A percentile compares a stretch with the other conserved stretches of the same genome.
phyloP scores from a whole-genome alignment of 371 early-diverging fungal genomes.

The Apophysomyces elegans region DNA sequence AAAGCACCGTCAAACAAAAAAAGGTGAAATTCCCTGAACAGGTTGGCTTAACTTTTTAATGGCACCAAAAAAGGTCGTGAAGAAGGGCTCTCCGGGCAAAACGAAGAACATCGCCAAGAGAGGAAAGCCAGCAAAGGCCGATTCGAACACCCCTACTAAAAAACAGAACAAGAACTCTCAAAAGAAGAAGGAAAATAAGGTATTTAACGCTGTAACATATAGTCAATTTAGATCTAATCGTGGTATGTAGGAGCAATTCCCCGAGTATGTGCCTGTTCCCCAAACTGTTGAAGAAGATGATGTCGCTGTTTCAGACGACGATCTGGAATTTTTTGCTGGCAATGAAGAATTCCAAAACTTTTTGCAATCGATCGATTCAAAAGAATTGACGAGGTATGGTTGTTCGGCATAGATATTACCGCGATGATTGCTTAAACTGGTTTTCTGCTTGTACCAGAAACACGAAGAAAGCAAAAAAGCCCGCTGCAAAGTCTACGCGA shows the following conservation, averaged over 20 bases:
- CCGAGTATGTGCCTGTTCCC: conserved; percentile 34
- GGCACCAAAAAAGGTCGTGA: neutral
- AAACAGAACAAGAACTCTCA: neutral
- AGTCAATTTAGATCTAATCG: neutral
- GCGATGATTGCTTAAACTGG: neutral
- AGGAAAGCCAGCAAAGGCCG: neutral
- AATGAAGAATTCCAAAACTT: conserved; percentile 33
- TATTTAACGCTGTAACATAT: neutral
- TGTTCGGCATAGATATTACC: neutral
- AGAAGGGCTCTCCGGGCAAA: neutral
- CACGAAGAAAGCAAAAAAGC: conserved; percentile 21
- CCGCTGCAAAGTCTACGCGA: conserved; percentile 14
- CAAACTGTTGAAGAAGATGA: conserved; percentile 40
- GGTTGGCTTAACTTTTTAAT: too few species aligned
- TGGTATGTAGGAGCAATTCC: conserved; percentile 7
- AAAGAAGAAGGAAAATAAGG: conserved; percentile 1
- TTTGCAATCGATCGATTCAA: conserved; percentile 32
- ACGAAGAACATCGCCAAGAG: neutral
- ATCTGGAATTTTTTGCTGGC: conserved; percentile 57
- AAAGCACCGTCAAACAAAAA: neutral
- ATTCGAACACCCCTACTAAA: neutral
- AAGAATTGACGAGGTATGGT: conserved; percentile 44
- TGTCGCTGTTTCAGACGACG: conserved; percentile 65
- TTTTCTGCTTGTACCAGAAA: conserved; percentile 20
- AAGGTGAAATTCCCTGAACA: neutral